Conservation (phyloP, 1,284 basidiomycete genomes). For the Phellinidium pouzarii region DNA sequence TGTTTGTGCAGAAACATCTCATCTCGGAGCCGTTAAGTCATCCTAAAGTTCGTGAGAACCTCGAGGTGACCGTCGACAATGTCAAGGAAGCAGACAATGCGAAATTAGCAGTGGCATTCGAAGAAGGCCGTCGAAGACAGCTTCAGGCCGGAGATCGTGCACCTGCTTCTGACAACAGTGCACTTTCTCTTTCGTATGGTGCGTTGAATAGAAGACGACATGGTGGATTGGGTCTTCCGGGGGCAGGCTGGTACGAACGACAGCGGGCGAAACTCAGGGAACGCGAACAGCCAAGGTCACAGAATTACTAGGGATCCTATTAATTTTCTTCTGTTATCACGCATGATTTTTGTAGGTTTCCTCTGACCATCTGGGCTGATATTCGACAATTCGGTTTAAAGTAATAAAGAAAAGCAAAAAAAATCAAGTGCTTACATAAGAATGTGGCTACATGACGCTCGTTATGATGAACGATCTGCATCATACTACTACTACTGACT, state of each 20-base stretch:
- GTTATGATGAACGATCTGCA: constrained; percentile 11
- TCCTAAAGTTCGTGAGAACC: constrained; percentile 19
- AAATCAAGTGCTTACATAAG: too few relatives aligned
- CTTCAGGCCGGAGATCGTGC: constrained; percentile 12
- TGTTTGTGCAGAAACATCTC: constrained; percentile 20
- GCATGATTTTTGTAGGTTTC: not conserved
- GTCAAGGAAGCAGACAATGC: not conserved
- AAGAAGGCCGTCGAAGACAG: constrained; percentile 6
- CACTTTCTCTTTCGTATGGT: constrained; percentile 9
- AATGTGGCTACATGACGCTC: too few relatives aligned
- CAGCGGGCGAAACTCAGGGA: constrained; percentile 14
- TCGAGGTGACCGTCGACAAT: constrained; percentile 9
- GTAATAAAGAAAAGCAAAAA: too few relatives aligned
- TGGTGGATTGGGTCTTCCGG: constrained; percentile 17
- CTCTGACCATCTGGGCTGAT: not conserved
- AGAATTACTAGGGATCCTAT: not conserved
- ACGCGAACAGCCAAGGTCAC: constrained; percentile 1
- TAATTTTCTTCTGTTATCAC: not conserved
- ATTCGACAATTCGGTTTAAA: too few relatives aligned
- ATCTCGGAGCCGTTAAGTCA: constrained; percentile 23
- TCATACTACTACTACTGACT: not conserved
- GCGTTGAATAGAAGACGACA: constrained; percentile 8
- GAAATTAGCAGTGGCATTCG: constrained; percentile 8
- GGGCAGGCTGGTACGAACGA: constrained; percentile 17
- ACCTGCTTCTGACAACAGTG: constrained; percentile 14